Conservation (phyloP, 805 yeast species). For the Starmerella etchellsii region DNA sequence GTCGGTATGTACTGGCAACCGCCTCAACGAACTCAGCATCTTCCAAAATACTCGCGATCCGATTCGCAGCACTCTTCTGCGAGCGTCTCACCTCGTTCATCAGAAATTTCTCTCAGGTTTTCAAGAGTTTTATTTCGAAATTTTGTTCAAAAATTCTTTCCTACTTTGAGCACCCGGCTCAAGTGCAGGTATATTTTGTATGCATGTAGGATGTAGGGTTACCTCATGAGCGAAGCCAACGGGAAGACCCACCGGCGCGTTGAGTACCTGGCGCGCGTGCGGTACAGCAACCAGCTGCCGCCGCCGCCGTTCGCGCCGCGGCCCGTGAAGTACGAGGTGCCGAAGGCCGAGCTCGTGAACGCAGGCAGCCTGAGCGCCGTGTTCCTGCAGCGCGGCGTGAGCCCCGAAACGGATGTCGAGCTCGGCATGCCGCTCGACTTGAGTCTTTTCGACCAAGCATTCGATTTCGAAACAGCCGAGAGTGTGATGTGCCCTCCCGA, state of each 20-base stretch:
- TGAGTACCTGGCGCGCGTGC: slow-evolving; percentile 49
- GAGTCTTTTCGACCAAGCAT: slow-evolving; percentile 48
- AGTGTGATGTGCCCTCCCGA: slow-evolving; percentile 26
- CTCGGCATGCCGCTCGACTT: slow-evolving; percentile 71
- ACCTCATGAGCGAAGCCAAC: slow-evolving; percentile 3
- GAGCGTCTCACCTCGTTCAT: slow-evolving; percentile 32
- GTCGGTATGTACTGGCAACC: slow-evolving; percentile 28
- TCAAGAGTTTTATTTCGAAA: too few species aligned
- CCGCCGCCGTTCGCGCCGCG: slow-evolving; percentile 91
- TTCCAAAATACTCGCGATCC: slow-evolving; percentile 57
- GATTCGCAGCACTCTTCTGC: slow-evolving; percentile 25
- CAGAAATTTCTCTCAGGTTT: too few species aligned
- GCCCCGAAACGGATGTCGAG: slow-evolving; percentile 45
- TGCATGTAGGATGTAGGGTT: too few species aligned
- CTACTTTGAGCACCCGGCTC: too few species aligned
- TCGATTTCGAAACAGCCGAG: slow-evolving; percentile 42
- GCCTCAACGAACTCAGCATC: slow-evolving; percentile 43
- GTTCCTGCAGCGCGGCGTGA: slow-evolving; percentile 18
- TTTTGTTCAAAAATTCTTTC: too few species aligned
- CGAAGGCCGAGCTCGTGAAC: slow-evolving; percentile 37
- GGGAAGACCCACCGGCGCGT: slow-evolving; percentile 3
- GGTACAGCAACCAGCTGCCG: slow-evolving; percentile 79
- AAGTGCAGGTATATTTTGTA: too few species aligned
- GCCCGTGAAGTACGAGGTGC: slow-evolving; percentile 43
- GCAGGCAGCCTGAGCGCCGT: slow-evolving; percentile 48